phyloP scores from a whole-genome alignment of 2,329 filamentous ascomycete species.

The Aspergillus candidus region DNA sequence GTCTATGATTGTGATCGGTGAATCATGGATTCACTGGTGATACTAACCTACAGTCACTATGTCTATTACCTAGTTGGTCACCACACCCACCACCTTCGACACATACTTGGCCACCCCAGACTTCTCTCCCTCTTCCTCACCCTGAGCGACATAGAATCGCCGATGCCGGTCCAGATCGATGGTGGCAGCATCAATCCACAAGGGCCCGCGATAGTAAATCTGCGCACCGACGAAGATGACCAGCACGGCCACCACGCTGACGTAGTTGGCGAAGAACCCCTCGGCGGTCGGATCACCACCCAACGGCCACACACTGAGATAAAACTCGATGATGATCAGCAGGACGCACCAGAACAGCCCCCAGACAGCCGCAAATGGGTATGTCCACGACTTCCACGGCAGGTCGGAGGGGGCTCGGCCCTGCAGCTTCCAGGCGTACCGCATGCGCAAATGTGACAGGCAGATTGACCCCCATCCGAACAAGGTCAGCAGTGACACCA shows the following conservation, averaged over 20 bases:
- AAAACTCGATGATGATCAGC: conserved; percentile 45
- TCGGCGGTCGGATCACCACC: conserved; percentile 27
- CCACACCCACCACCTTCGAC: conserved; percentile 2
- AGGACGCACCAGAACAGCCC: conserved; percentile 41
- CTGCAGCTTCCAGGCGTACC: conserved; percentile 37
- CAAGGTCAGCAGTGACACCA: conserved; percentile 43
- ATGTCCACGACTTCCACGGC: conserved; percentile 43
- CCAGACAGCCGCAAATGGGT: conserved; percentile 41
- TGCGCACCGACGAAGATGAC: conserved; percentile 39
- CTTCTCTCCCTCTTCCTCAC: conserved; percentile 8
- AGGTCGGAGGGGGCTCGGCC: conserved; percentile 33
- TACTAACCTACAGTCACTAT: no score
- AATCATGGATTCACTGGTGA: no score
- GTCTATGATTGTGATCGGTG: no score
- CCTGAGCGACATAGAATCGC: conserved; percentile 10
- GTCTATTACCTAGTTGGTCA: conserved; percentile 3
- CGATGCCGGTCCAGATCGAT: conserved; percentile 31
- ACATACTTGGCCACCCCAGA: conserved; percentile 2
- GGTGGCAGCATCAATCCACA: conserved; percentile 28
- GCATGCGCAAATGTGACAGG: conserved; percentile 41
- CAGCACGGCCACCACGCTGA: conserved; percentile 40
- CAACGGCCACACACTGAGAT: conserved; percentile 44
- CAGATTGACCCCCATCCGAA: conserved; percentile 43
- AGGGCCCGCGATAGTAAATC: conserved; percentile 34
- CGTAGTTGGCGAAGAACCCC: conserved; percentile 45